Base-by-base conservation (phyloP, 2,329 filamentous ascomycete genomes). In the Talaromyces marneffei region DNA sequence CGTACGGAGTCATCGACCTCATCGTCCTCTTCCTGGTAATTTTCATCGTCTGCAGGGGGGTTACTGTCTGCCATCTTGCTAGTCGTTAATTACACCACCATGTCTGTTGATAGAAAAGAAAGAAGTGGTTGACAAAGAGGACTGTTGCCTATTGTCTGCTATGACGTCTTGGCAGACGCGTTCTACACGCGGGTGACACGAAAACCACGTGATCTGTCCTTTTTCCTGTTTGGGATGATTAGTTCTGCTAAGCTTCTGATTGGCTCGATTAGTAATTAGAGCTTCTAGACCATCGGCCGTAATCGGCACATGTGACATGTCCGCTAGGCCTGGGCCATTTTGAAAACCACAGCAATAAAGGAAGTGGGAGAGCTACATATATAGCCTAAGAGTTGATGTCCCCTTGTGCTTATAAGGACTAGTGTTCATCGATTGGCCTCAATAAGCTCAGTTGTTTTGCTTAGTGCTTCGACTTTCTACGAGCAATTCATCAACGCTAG, bases 21-120 rank as follows among this genome's bases (percentile, higher is more conserved):
- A 56, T 78, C 76, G 48, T 80, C 78, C 35, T 80, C 78, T 54
- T 80, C 78, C 54, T 79, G 78, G 12, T 72, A 66, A 27, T 67
- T 65, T 14, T 78, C 73, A 37, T 79, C 76, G 14, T 78, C 76
- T 37, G 71, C 72, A n/a, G 67, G 60, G 46, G 67, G 68, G 50
- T 68, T 69, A 9, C 74, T 71, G 6, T 77, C 75, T 33, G 74
- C 73, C 73, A 77, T 78, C 40, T 55, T 72, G 27, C 42, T 27
- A 7, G 39, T 33, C 44, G n/a, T 16, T 18, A 25, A 31, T 55
- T 35, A 40, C 29, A 61, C 42, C 23, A 55, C 44, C 46, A 59
- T 37, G 12, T 20, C 14, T 42, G 33, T 31, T 25, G 35, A 50
- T n/a, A 56, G 33, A 3, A 33, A 35, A n/a, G 7, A n/a, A 20